Conservation (phyloP, 1,284 basidiomycete genomes). For the Naganishia sp. region DNA sequence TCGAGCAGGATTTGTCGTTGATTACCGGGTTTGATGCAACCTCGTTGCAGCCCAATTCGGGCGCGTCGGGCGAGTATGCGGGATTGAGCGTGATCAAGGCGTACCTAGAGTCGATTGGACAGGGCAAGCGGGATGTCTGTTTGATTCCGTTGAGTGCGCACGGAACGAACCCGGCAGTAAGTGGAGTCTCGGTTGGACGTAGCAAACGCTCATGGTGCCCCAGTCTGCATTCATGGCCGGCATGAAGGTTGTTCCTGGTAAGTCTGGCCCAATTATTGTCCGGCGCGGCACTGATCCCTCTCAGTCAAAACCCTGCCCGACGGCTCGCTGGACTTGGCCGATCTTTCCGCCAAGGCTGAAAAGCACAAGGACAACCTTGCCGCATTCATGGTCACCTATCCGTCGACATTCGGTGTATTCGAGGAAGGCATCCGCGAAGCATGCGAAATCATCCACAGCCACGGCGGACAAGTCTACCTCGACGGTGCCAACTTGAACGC, state of each 20-base stretch:
- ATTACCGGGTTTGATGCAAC: slow-evolving; percentile 95
- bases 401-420: slow-evolving; percentile 96
- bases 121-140: slow-evolving; percentile 85
- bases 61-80: slow-evolving; percentile 92
- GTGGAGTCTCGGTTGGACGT: slow-evolving; percentile 55
- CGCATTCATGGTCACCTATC: slow-evolving; percentile 97
- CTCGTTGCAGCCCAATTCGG: slow-evolving; percentile 95
- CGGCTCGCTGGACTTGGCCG: slow-evolving; percentile 84
- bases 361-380: slow-evolving; percentile 89
- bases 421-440: slow-evolving; percentile 90
- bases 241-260: slow-evolving; percentile 79
- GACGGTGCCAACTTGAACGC: slow-evolving; percentile 98
- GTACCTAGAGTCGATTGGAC: slow-evolving; percentile 85
- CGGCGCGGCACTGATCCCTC: neutral
- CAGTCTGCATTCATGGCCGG: slow-evolving; percentile 92
- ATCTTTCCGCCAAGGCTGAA: slow-evolving; percentile 83
- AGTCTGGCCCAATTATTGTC: neutral
- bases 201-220: slow-evolving; percentile 41
- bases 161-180: slow-evolving; percentile 82
- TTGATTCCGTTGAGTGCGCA: slow-evolving; percentile 94
- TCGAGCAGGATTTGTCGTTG: slow-evolving; percentile 85
- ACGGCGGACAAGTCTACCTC: slow-evolving; percentile 96
- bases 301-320: slow-evolving; percentile 78
- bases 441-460: slow-evolving; percentile 88
- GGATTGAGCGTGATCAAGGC: slow-evolving; percentile 91